A percentile compares a stretch with the other conserved stretches of the same genome.
Conservation (phyloP, 805 yeast species). For the Pichia exigua region DNA sequence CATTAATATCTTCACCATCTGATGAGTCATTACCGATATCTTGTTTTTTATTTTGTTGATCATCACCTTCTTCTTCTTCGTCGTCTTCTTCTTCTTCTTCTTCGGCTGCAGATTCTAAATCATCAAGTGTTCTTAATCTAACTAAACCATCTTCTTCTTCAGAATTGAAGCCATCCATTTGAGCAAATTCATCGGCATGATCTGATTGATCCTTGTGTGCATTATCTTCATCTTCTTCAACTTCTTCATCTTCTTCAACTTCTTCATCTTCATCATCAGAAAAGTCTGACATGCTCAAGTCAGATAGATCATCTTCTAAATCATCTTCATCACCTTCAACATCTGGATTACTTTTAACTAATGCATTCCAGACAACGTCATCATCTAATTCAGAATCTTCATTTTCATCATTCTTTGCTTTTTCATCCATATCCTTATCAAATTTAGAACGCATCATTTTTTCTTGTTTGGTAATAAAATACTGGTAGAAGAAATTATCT, state of each 20-base stretch:
- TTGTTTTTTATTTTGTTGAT: conserved; percentile 29
- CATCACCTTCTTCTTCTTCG: conserved; percentile 20
- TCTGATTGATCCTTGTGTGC: conserved; percentile 13
- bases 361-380: conserved; percentile 52
- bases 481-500: conserved; percentile 81
- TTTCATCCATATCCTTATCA: conserved; percentile 37
- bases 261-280: conserved; percentile 26
- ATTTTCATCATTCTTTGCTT: conserved; percentile 35
- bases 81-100: conserved; percentile 23
- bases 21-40: conserved; percentile 18
- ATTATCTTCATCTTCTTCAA: conserved; percentile 13
- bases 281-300: conserved; percentile 33
- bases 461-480: conserved; percentile 59
- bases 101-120: conserved; percentile 18
- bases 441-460: conserved; percentile 28
- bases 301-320: conserved; percentile 30
- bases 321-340: conserved; percentile 40
- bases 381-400: conserved; percentile 43
- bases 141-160: neutral
- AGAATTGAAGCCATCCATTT: conserved; percentile 3
- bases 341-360: conserved; percentile 50
- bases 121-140: neutral
- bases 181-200: conserved; percentile 26
- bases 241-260: conserved; percentile 16
- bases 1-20: conserved; percentile 19